phyloP scores from a whole-genome alignment of 148 eudicot genomes.

The Selenicereus undatus region DNA sequence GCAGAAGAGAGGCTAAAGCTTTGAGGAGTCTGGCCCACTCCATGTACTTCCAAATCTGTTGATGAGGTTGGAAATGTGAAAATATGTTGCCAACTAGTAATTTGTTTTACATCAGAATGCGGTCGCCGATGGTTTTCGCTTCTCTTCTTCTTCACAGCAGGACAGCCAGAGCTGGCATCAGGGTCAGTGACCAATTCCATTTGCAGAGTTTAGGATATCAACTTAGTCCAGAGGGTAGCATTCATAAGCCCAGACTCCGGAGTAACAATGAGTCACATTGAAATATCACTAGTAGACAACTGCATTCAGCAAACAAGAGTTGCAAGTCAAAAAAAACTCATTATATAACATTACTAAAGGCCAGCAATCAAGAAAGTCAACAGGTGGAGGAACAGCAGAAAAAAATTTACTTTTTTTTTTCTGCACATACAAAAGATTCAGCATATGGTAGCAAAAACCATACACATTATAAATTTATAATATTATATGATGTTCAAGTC shows the following conservation, averaged over 20 bases:
- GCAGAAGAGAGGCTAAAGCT: not conserved
- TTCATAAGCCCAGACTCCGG: not conserved
- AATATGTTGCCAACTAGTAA: slow-evolving; percentile 19
- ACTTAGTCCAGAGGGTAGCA: not conserved
- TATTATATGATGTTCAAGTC: not conserved
- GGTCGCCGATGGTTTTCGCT: slow-evolving; percentile 39
- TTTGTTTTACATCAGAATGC: slow-evolving; percentile 31
- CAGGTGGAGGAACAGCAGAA: not conserved
- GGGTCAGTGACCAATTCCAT: slow-evolving; percentile 20
- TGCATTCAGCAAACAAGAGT: slow-evolving; percentile 4
- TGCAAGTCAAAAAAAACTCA: not conserved
- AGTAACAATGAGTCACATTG: not conserved
- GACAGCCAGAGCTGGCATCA: slow-evolving; percentile 15
- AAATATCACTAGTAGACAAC: not conserved
- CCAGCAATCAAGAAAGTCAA: not conserved
- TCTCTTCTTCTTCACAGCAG: slow-evolving; percentile 36
- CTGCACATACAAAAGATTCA: not conserved
- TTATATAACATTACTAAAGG: not conserved
- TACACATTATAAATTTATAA: not conserved
- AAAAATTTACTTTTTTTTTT: not conserved
- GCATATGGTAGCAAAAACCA: not conserved
- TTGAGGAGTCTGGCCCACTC: slow-evolving; percentile 11
- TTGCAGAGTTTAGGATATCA: not conserved
- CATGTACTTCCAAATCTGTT: slow-evolving; percentile 17
- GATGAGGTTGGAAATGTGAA: slow-evolving; percentile 18